Base-by-base conservation (phyloP, 2,329 filamentous ascomycete genomes). In the Colletotrichum higginsianum region DNA sequence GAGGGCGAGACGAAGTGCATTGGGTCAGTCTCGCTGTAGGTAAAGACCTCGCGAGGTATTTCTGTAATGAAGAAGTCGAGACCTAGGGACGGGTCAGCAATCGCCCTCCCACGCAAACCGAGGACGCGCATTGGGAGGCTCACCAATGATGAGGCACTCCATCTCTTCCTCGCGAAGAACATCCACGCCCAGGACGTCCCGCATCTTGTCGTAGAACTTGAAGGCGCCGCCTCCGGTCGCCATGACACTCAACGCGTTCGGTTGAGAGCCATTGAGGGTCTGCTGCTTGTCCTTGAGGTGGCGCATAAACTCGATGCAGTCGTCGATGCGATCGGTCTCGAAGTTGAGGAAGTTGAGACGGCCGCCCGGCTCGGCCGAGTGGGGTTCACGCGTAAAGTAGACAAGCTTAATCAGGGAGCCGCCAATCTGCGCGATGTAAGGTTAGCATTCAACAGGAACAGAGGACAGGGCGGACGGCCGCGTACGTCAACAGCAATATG, bases 21-120 rank as follows among this genome's bases (percentile, higher is more conserved):
- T 5, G 95, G 95, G 76, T 96, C 92, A 44, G 90, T 89, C 80
- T 97, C 96, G 79, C 93, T 95, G 83, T 98, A 98, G 23, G 95
- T 98, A 79, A 99, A 99, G 66, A 99, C 96, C 83, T 99, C 96
- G 76, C 93, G 91, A 23, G 96, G 96, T 71, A 99, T 98, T 80
- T 98, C 95, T 75, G 94, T 97, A 79, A 98, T 98, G 86, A 99
- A 98, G 85, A 98, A 99, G 81, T 99, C 96, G 53, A 99, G 91
- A 15, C 96, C 95, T 94, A 76, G 73, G 42, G 35, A 40, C 18
- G 18, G 16, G 56, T 42, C n/a, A 62, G 50, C 30, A 18, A 15
- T 40, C 30, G 55, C 52, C 38, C 30, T 42, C 1, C 40, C 42
- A 13, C 16, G 42, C 40, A n/a, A 23, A n/a, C n/a, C 6, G 6